phyloP scores from a whole-genome alignment of 352 stramenopile species.

The Globisporangium sylvaticum region DNA sequence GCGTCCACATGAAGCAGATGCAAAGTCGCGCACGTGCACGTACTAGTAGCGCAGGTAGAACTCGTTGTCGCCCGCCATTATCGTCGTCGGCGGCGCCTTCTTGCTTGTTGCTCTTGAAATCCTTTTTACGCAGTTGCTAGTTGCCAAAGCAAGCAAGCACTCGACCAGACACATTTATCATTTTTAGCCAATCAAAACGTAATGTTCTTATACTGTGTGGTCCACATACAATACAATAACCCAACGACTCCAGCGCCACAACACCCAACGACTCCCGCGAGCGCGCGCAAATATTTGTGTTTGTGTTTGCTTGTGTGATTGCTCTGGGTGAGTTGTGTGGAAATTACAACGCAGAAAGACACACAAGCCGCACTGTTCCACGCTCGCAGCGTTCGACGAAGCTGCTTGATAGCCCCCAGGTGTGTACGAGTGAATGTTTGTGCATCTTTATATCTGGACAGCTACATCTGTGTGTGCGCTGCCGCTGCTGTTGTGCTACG shows the following conservation, averaged over 20 bases:
- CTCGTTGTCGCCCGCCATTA: constrained; percentile 68
- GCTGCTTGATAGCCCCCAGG: not conserved
- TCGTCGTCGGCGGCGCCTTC: not conserved
- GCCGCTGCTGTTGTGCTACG: not conserved
- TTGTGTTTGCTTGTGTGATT: not conserved
- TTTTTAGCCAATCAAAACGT: no score
- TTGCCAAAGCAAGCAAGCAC: not conserved
- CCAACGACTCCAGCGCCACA: no score
- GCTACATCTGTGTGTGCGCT: not conserved
- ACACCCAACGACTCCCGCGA: no score
- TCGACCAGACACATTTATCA: not conserved
- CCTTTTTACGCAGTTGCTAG: constrained; percentile 1
- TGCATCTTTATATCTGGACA: no score
- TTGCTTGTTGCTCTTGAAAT: constrained; percentile 15
- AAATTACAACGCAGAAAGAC: not conserved
- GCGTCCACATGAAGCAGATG: not conserved
- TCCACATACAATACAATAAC: no score
- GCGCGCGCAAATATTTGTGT: no score
- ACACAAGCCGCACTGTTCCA: not conserved
- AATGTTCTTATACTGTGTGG: no score
- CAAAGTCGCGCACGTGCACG: constrained; percentile 15
- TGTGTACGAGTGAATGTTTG: not conserved
- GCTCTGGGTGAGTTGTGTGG: not conserved
- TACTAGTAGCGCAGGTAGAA: constrained; percentile 90
- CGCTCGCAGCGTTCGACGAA: not conserved